Conservation (phyloP, 116 monocot species). For the Iris pallida region DNA sequence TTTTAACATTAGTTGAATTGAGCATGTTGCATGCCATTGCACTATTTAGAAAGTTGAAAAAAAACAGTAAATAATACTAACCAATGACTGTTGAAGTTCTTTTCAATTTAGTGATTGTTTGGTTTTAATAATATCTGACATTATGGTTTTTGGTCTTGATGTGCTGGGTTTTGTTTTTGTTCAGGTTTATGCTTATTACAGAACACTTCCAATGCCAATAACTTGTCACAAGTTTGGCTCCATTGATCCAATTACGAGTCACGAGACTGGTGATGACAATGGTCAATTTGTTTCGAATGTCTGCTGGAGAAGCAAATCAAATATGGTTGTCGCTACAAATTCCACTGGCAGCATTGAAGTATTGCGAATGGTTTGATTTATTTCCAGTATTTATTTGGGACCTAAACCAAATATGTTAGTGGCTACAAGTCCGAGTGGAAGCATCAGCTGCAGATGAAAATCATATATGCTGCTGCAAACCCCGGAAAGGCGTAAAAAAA, state of each 20-base stretch:
- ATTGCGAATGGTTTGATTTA: constrained; percentile 73
- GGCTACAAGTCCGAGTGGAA: constrained; percentile 67
- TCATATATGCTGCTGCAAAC: too few relatives aligned
- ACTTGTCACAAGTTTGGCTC: constrained; percentile 88
- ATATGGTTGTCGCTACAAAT: constrained; percentile 80
- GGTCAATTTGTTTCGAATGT: constrained; percentile 92
- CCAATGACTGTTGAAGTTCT: neutral
- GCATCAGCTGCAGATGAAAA: constrained; percentile 51
- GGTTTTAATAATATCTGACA: neutral
- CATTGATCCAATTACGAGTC: constrained; percentile 71
- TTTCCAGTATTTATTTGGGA: constrained; percentile 66
- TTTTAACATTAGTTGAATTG: too few relatives aligned
- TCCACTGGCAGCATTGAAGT: constrained; percentile 82
- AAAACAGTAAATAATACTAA: neutral
- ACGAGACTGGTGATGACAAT: constrained; percentile 68
- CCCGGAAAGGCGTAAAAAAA: too few relatives aligned
- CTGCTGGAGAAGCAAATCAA: constrained; percentile 79
- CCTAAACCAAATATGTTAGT: constrained; percentile 57
- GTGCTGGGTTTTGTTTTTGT: constrained; percentile 23
- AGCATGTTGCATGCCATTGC: too few relatives aligned
- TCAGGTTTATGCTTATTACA: constrained; percentile 90
- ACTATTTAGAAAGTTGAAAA: too few relatives aligned
- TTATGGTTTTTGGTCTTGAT: neutral
- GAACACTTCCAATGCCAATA: constrained; percentile 87
- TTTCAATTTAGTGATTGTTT: neutral